Evolutionary conservation across 345 rosid species (phyloP).

Genomic region (Euphorbia pulcherrima): DNA sequence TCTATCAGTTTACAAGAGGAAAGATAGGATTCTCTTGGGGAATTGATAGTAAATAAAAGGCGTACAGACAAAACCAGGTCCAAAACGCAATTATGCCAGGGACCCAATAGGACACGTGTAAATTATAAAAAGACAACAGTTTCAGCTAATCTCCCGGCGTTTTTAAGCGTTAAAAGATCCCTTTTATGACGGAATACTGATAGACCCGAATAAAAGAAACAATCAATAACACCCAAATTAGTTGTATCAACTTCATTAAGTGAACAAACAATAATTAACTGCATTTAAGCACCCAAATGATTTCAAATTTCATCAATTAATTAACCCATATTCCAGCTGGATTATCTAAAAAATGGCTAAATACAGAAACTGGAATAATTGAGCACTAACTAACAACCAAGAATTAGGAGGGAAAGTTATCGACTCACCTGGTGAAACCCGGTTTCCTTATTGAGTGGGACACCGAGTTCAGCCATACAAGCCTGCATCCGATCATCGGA

Average conservation of each 20-base stretch:
- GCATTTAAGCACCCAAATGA: background rate
- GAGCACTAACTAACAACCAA: no score
- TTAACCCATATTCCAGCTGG: background rate
- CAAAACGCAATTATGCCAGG: constrained; percentile 11
- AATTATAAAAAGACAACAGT: background rate
- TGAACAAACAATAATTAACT: background rate
- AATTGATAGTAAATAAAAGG: no score
- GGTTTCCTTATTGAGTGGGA: constrained; percentile 86
- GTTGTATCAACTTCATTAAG: constrained; percentile 1
- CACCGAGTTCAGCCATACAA: constrained; percentile 99
- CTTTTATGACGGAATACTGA: background rate
- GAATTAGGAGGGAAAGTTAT: background rate
- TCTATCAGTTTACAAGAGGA: background rate
- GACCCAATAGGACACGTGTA: constrained; percentile 21
- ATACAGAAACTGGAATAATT: background rate
- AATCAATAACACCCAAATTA: no score
- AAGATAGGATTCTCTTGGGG: constrained; percentile 13
- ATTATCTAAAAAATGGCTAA: background rate
- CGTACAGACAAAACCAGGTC: constrained; percentile 2
- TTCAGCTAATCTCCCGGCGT: constrained; percentile 12
- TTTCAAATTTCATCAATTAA: background rate
- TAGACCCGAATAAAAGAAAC: background rate
- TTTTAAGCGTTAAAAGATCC: background rate
- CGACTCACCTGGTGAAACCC: constrained; percentile 92
- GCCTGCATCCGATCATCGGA: constrained; percentile 99